A percentile compares a stretch with the other conserved stretches of the same genome.
These are phyloP conservation scores for Aphanomyces invadans DNA, from an alignment of 352 stramenopile species.

Conservation along the genomic window DNA sequence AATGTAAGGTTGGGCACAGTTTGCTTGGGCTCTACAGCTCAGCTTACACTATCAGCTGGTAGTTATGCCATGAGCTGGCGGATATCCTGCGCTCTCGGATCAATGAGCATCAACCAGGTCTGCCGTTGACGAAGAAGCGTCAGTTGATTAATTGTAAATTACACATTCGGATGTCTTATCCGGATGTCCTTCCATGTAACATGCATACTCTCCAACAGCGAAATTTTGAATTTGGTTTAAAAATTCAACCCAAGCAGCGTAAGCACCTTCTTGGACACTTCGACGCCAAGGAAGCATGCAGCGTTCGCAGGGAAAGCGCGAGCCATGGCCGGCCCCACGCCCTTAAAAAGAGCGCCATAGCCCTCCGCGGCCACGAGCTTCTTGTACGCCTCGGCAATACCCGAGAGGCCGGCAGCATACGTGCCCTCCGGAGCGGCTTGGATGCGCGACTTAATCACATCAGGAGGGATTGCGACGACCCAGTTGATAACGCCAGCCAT, in stretches of 20 bases:
- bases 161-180: neutral
- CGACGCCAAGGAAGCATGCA: slow-evolving; percentile 90
- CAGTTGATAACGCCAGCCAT: slow-evolving; percentile 93
- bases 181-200: too few species aligned
- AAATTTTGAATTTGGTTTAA: too few species aligned
- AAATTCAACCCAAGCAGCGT: slow-evolving; percentile 66
- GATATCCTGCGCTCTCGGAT: too few species aligned
- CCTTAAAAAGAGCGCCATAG: slow-evolving; percentile 88
- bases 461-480: slow-evolving; percentile 90
- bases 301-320: slow-evolving; percentile 92
- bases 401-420: slow-evolving; percentile 63
- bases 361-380: slow-evolving; percentile 94
- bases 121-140: too few species aligned
- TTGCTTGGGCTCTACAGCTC: too few species aligned
- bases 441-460: slow-evolving; percentile 96
- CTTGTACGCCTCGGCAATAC: slow-evolving; percentile 85
- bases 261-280: slow-evolving; percentile 83
- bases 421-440: slow-evolving; percentile 94
- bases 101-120: too few species aligned
- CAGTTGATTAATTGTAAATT: too few species aligned
- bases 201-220: too few species aligned
- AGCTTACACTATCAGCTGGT: too few species aligned
- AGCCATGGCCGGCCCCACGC: slow-evolving; percentile 90
- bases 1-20: too few species aligned
- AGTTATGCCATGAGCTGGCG: too few species aligned